phyloP scores from a whole-genome alignment of 1,139 yeast genomes.

The Hyphopichia wangnamkhiaoensis region DNA sequence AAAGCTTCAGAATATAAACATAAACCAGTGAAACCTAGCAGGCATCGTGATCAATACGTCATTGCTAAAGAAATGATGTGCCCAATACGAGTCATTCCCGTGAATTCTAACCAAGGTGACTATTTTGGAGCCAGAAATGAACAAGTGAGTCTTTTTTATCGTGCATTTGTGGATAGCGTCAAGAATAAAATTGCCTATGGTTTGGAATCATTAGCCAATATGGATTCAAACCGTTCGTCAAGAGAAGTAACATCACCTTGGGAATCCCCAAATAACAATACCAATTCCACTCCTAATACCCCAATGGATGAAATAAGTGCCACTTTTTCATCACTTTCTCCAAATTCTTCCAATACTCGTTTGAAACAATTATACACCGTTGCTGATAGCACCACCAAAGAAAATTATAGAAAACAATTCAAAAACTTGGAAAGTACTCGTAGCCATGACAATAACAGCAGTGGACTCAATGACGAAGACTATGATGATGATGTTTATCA shows the following conservation, averaged over 20 bases:
- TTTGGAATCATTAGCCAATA: slow-evolving; percentile 13
- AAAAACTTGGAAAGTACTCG: slow-evolving; percentile 4
- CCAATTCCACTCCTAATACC: not conserved
- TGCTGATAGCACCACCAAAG: slow-evolving; percentile 20
- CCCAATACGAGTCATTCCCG: slow-evolving; percentile 42
- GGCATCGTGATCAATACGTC: slow-evolving; percentile 33
- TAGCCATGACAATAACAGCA: not conserved
- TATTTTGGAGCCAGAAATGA: slow-evolving; percentile 18
- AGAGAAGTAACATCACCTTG: not conserved
- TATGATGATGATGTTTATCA: slow-evolving; percentile 29
- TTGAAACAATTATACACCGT: slow-evolving; percentile 36
- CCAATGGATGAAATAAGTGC: slow-evolving; percentile 9
- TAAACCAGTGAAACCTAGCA: slow-evolving; percentile 8
- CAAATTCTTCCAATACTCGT: slow-evolving; percentile 15
- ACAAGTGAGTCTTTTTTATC: slow-evolving; percentile 30
- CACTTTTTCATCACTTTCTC: slow-evolving; percentile 2
- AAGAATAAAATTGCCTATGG: slow-evolving; percentile 34
- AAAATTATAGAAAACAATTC: slow-evolving; percentile 16
- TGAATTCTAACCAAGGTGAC: slow-evolving; percentile 16
- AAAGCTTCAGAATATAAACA: slow-evolving; percentile 37
- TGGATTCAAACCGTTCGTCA: not conserved
- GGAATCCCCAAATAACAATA: not conserved
- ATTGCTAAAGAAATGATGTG: slow-evolving; percentile 36
- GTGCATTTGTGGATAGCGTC: slow-evolving; percentile 38
- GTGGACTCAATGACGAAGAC: slow-evolving; percentile 5